These are phyloP conservation scores for Syncephalastrum monosporum DNA, from an alignment of 371 early-diverging fungal genomes.

Conservation along the genomic window DNA sequence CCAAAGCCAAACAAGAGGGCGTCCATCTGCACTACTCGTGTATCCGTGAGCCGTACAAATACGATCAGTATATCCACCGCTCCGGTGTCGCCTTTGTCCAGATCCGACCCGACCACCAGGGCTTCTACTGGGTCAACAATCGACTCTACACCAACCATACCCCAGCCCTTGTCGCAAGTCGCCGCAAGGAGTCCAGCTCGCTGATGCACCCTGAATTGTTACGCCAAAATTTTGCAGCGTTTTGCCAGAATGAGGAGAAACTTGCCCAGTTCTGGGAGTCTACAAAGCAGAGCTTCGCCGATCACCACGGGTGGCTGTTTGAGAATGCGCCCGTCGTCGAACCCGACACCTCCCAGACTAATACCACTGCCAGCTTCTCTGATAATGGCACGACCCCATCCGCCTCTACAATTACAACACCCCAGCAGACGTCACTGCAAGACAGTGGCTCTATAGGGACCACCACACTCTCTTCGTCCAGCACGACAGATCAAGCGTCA, in stretches of 20 bases:
- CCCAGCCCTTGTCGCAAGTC: constrained; percentile 39
- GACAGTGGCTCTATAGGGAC: too few relatives aligned
- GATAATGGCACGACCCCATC: too few relatives aligned
- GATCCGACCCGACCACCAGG: constrained; percentile 68
- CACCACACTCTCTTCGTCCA: too few relatives aligned
- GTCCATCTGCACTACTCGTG: constrained; percentile 68
- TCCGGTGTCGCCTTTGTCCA: constrained; percentile 93
- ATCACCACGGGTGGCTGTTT: constrained; percentile 35
- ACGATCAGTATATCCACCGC: constrained; percentile 91
- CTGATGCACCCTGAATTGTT: constrained; percentile 55
- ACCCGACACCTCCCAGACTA: too few relatives aligned
- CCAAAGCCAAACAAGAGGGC: constrained; percentile 41
- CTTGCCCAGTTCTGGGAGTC: constrained; percentile 64
- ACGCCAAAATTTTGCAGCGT: constrained; percentile 53
- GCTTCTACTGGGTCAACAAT: constrained; percentile 91
- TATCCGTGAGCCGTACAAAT: constrained; percentile 63
- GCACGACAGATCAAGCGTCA: too few relatives aligned
- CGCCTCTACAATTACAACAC: too few relatives aligned
- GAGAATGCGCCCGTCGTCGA: constrained; percentile 25
- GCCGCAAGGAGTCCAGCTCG: constrained; percentile 29
- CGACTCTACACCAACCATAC: constrained; percentile 73
- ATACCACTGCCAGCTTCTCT: too few relatives aligned
- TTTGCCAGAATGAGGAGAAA: constrained; percentile 48
- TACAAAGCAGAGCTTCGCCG: constrained; percentile 35
- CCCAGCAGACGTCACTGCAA: too few relatives aligned